Evolutionary conservation across 768 basidiomycete species (phyloP), one percentile per base, ranked within the genome.

Genomic region (Lactarius akahatsu): DNA sequence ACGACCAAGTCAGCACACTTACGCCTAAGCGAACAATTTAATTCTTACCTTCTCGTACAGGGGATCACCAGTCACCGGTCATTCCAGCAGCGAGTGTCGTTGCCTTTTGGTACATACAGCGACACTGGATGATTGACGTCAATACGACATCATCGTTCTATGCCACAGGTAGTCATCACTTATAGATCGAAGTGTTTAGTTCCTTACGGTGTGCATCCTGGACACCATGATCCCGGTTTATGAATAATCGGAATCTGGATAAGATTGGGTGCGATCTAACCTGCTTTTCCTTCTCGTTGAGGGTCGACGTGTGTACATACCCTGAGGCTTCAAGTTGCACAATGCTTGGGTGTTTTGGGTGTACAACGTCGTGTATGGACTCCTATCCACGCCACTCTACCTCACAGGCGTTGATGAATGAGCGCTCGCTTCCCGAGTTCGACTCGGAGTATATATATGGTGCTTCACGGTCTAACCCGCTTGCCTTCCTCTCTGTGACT

Each of bases 291-390:
- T 38, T 58, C 26, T 7, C 8, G 26, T 38, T 13, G 4, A 40
- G 28, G 6, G 0, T 6, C 63, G 11, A 54, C 41, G 15, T 16
- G 16, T 61, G 50, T 34, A 9, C 36, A 38, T 23, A 40, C 18
- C 15, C 34, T 34, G 34, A 10, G 34, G 34, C 34, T 34, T 16
- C 50, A 28, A 61, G 2, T 92, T 90, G 76, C 91, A 92, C 73
- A 90, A 92, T 66, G 83, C 72, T 16, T 93, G 92, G 91, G 92
- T 94, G 71, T 94, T 94, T 77, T 95, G 93, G 87, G 86, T 85
- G 7, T 94, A 93, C 77, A 92, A 92, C 65, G 79, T 91, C 55
- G 76, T 92, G 2, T 90, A 88, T 71, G 91, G 91, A 18, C 76
- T 93, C 11, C 91, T 92, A 89, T 1, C 92, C 92, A 0, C 94